Evolutionary conservation across 2,329 filamentous ascomycete species (phyloP).

Genomic region (Aspergillus pseudotamarii): DNA sequence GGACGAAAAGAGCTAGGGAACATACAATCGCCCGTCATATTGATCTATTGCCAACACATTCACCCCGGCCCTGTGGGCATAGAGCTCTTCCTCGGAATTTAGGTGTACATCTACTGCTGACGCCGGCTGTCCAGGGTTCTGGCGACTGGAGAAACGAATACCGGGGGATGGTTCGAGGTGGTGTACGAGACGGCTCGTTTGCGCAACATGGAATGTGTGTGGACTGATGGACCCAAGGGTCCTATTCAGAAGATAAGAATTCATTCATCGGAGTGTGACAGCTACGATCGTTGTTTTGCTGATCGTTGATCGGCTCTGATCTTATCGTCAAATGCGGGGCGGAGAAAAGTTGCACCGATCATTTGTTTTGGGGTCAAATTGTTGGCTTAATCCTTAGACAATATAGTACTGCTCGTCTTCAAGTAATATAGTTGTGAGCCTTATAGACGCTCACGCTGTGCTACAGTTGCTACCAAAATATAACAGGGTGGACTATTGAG

Average conservation of each 20-base stretch:
- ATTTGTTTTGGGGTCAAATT: not conserved
- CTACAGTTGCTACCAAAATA: too few relatives aligned
- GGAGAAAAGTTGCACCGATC: conserved; percentile 24
- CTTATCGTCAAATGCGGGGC: conserved; percentile 8
- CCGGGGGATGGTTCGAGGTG: conserved; percentile 69
- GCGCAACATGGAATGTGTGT: conserved; percentile 65
- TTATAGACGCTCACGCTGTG: too few relatives aligned
- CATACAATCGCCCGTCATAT: conserved; percentile 74
- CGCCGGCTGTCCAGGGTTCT: conserved; percentile 9
- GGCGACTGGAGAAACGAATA: conserved; percentile 69
- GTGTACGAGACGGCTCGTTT: conserved; percentile 67
- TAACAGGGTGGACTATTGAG: too few relatives aligned
- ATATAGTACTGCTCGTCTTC: not conserved
- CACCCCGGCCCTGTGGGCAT: conserved; percentile 75
- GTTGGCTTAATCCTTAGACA: too few relatives aligned
- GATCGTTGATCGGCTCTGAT: not conserved
- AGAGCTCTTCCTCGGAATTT: conserved; percentile 28
- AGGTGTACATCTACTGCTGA: conserved; percentile 12
- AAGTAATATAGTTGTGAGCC: not conserved
- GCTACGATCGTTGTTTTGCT: not conserved
- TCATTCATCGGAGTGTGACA: conserved; percentile 63
- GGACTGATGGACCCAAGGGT: conserved; percentile 69
- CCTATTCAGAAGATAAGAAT: conserved; percentile 74
- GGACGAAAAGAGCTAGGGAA: not conserved
- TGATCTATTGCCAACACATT: conserved; percentile 79